A percentile compares a stretch with the other conserved stretches of the same genome.
phyloP scores from a whole-genome alignment of 441 rosid species.

The Euphorbia corollata region DNA sequence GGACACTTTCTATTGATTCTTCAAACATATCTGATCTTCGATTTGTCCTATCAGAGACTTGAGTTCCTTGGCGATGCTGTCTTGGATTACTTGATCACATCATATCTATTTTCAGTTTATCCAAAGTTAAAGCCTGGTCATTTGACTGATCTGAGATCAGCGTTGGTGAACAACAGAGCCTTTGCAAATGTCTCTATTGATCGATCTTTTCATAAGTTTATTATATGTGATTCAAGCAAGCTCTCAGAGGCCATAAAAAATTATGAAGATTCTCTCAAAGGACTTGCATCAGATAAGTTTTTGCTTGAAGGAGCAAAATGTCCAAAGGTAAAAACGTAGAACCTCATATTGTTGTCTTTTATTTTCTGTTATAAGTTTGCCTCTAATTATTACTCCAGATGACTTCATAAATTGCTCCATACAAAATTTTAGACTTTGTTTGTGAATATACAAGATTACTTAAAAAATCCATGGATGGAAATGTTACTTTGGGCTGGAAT shows the following conservation, averaged over 20 bases:
- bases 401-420: background rate
- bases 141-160: constrained; percentile 86
- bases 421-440: background rate
- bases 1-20: constrained; percentile 19
- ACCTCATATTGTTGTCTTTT: background rate
- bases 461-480: background rate
- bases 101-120: constrained; percentile 69
- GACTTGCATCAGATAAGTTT: constrained; percentile 31
- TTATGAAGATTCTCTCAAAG: constrained; percentile 43
- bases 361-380: background rate
- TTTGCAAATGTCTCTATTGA: constrained; percentile 71
- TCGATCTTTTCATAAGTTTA: constrained; percentile 50
- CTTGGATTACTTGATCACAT: constrained; percentile 87
- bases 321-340: constrained; percentile 58
- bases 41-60: constrained; percentile 57
- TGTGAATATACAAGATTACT: background rate
- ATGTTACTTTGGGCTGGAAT: background rate
- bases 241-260: constrained; percentile 53
- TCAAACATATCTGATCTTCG: constrained; percentile 17
- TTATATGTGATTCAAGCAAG: constrained; percentile 53
- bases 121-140: constrained; percentile 92
- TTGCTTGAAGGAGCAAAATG: constrained; percentile 60
- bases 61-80: constrained; percentile 99
- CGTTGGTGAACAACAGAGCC: constrained; percentile 72
- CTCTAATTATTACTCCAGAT: background rate